Evolutionary conservation across 1,284 basidiomycete genomes (phyloP).

Genomic region (Leccinum holopus): DNA sequence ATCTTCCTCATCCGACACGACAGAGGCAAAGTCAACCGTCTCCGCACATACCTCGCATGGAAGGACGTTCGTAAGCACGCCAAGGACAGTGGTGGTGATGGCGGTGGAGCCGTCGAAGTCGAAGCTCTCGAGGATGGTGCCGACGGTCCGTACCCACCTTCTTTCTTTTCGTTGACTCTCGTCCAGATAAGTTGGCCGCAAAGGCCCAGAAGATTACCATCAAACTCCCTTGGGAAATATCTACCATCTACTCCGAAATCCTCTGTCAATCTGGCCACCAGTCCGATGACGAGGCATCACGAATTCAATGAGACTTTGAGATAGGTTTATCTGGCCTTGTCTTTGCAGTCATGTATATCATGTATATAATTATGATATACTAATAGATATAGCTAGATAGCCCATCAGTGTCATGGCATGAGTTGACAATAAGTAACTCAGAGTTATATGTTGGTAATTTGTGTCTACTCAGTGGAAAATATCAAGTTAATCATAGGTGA

Average conservation of each 20-base stretch:
- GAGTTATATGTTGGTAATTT: too few species aligned
- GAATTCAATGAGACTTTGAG: too few species aligned
- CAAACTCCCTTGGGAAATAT: conserved; percentile 95
- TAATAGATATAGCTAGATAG: too few species aligned
- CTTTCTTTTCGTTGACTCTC: background rate
- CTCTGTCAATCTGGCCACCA: conserved; percentile 69
- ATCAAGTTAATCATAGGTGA: too few species aligned
- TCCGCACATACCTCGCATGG: conserved; percentile 96
- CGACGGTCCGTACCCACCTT: conserved; percentile 48
- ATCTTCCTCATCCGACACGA: conserved; percentile 97
- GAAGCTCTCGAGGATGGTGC: conserved; percentile 77
- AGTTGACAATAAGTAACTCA: too few species aligned
- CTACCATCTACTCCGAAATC: conserved; percentile 87
- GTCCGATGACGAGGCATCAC: conserved; percentile 75
- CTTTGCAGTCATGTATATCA: too few species aligned
- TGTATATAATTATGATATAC: too few species aligned
- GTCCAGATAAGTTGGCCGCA: conserved; percentile 72
- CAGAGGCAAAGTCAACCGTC: conserved; percentile 89
- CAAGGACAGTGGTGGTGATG: conserved; percentile 82
- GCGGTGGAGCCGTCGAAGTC: conserved; percentile 76
- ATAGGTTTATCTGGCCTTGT: too few species aligned
- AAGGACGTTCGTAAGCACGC: conserved; percentile 97
- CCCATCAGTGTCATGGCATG: too few species aligned
- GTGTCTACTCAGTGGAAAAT: too few species aligned
- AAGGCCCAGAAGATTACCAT: conserved; percentile 94